A percentile compares a stretch with the other conserved stretches of the same genome.
Evolutionary conservation across 495 filamentous ascomycete genomes (phyloP).

Genomic region (Penicillium coprophilum): DNA sequence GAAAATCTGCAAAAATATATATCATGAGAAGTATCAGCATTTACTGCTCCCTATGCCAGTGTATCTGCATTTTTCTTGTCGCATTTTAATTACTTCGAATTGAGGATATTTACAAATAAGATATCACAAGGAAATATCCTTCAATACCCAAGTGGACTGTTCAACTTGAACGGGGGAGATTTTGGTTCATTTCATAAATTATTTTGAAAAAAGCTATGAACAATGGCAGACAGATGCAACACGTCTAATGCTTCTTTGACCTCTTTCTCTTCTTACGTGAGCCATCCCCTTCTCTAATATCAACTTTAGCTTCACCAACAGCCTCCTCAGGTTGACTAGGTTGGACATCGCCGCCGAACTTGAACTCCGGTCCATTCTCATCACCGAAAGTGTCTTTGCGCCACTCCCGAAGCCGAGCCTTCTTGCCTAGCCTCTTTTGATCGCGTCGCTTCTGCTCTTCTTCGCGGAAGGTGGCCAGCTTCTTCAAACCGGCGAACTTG

Average conservation of each 20-base stretch:
- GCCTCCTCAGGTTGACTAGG: constrained; percentile 26
- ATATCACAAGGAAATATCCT: background rate
- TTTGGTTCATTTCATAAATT: background rate
- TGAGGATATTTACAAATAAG: background rate
- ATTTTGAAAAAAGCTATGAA: constrained; percentile 12
- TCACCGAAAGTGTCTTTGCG: constrained; percentile 87
- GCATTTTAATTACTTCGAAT: background rate
- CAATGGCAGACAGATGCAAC: constrained; percentile 5
- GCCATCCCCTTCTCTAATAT: constrained; percentile 48
- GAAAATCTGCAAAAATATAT: background rate
- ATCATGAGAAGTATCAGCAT: background rate
- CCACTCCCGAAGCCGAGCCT: constrained; percentile 86
- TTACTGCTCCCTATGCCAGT: no score
- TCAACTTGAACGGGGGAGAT: background rate
- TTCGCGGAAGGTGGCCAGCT: constrained; percentile 86
- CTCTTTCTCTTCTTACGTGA: constrained; percentile 51
- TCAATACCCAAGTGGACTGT: no score
- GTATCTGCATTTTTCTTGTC: background rate
- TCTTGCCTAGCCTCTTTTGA: constrained; percentile 85
- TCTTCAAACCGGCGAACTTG: constrained; percentile 89
- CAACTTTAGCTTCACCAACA: constrained; percentile 34
- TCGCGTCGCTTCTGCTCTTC: constrained; percentile 83
- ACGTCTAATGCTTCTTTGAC: constrained; percentile 47
- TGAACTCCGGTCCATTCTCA: constrained; percentile 57
- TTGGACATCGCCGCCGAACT: constrained; percentile 27